phyloP scores from a whole-genome alignment of 1,139 yeast genomes.

The Hansenula lynferdii region DNA sequence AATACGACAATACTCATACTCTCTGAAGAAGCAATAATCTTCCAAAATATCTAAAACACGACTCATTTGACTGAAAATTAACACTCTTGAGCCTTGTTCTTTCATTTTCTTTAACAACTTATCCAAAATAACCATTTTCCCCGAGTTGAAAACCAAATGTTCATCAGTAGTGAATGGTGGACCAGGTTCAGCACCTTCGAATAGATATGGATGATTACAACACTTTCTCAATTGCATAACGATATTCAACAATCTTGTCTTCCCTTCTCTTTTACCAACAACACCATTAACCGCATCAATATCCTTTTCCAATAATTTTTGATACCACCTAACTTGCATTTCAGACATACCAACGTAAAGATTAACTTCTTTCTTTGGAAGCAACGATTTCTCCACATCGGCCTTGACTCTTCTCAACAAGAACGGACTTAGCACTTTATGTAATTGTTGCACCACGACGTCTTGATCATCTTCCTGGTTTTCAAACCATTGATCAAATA shows the following conservation, averaged over 20 bases:
- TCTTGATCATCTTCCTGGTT: slow-evolving; percentile 56
- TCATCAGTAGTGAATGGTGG: slow-evolving; percentile 98
- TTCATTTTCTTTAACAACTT: slow-evolving; percentile 70
- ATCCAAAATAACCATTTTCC: slow-evolving; percentile 87
- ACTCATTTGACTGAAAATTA: slow-evolving; percentile 94
- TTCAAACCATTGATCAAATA: slow-evolving; percentile 86
- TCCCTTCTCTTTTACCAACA: slow-evolving; percentile 83
- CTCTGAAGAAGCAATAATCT: slow-evolving; percentile 85
- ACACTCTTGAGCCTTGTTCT: slow-evolving; percentile 79
- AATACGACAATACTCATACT: slow-evolving; percentile 82
- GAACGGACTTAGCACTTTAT: slow-evolving; percentile 83
- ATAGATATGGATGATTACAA: slow-evolving; percentile 94
- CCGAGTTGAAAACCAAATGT: slow-evolving; percentile 81
- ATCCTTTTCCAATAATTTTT: slow-evolving; percentile 82
- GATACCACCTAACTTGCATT: slow-evolving; percentile 93
- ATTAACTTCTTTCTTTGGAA: slow-evolving; percentile 88
- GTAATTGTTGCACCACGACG: slow-evolving; percentile 76
- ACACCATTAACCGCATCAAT: slow-evolving; percentile 96
- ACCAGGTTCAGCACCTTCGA: slow-evolving; percentile 99
- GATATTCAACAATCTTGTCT: slow-evolving; percentile 82
- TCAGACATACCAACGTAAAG: slow-evolving; percentile 91
- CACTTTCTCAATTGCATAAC: slow-evolving; percentile 97
- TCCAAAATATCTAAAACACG: slow-evolving; percentile 87
- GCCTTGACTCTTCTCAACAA: slow-evolving; percentile 83
- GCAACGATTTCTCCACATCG: slow-evolving; percentile 86